Evolutionary conservation across 768 basidiomycete species (phyloP), one percentile per base, ranked within the genome.

Genomic region (Rhodotorula graminis): DNA sequence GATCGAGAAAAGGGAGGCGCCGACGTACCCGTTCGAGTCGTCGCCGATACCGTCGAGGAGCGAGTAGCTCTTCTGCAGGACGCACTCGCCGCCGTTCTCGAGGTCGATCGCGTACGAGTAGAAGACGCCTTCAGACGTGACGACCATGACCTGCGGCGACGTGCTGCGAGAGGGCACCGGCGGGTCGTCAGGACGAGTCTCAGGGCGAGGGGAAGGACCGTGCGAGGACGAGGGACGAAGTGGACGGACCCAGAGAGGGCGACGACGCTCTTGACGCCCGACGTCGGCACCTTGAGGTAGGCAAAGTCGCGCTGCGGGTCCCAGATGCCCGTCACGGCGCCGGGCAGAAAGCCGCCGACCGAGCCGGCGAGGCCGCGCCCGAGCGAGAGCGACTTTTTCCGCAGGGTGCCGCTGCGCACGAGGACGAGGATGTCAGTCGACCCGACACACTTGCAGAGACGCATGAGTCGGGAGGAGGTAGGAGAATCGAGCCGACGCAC

Each of bases 271-370:
- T 91, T 85, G 19, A 88, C 87, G 7, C 92, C 89, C 71, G 86
- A 83, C 12, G 88, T 85, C 63, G 93, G 92, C 33, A 99, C 81
- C 78, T 91, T 88, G 69, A 95, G 82, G 80, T 86, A 94, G 1
- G 95, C 96, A 79, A 98, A 98, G 79, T 96, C 95, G 14, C 95
- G 84, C 49, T 91, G 85, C 0, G 96, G 96, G 77, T 98, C 96
- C 93, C 94, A 99, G 83, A 98, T 88, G 80, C 96, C 95, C 29
- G 93, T 91, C 59, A 98, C 81, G 1, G 91, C 89, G 75, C 89
- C 90, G 0, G 95, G 95, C 1, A 93, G 84, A 78, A 92, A 92
- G 0, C 89, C 89, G 25, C 92, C 91, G 27, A 92, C 65, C 47
- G 65, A 66, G n/a, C 88, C 84, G 1, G 90, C 88, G 56, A 93